A percentile compares a stretch with the other conserved stretches of the same genome.
Evolutionary conservation across 2,329 filamentous ascomycete genomes (phyloP).

Genomic region (Colletotrichum gigasporum): DNA sequence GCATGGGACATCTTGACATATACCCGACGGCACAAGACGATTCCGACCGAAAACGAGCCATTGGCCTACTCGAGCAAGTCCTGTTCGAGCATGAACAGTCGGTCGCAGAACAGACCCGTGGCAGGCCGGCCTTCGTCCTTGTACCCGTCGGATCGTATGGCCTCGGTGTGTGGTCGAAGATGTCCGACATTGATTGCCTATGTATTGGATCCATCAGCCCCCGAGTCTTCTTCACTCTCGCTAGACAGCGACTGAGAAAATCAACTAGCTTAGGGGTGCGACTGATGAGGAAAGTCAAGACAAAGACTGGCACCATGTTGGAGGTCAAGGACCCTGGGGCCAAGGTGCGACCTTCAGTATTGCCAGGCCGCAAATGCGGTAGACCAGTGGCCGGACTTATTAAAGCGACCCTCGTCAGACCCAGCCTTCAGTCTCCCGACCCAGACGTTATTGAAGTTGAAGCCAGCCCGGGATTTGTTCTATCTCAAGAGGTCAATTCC

Average conservation of each 20-base stretch:
- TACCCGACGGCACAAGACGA: slow-evolving; percentile 59
- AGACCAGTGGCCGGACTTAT: slow-evolving; percentile 54
- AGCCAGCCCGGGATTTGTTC: slow-evolving; percentile 69
- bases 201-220: slow-evolving; percentile 71
- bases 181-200: slow-evolving; percentile 73
- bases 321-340: slow-evolving; percentile 66
- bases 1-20: slow-evolving; percentile 47
- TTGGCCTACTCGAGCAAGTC: slow-evolving; percentile 54
- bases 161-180: slow-evolving; percentile 67
- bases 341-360: slow-evolving; percentile 74
- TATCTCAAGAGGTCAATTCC: slow-evolving; percentile 70
- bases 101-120: slow-evolving; percentile 4
- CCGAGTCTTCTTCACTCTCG: slow-evolving; percentile 69
- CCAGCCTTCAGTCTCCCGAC: slow-evolving; percentile 64
- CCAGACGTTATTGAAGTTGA: slow-evolving; percentile 68
- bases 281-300: slow-evolving; percentile 66
- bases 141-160: slow-evolving; percentile 74
- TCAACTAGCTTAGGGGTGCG: slow-evolving; percentile 53
- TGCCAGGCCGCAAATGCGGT: slow-evolving; percentile 53
- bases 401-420: slow-evolving; percentile 59
- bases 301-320: slow-evolving; percentile 70
- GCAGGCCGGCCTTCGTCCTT: slow-evolving; percentile 54
- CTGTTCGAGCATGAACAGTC: slow-evolving; percentile 45
- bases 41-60: slow-evolving; percentile 50
- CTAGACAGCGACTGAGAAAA: slow-evolving; percentile 61